Base-by-base conservation (phyloP, 495 filamentous ascomycete genomes). In the Penicillium fimorum region DNA sequence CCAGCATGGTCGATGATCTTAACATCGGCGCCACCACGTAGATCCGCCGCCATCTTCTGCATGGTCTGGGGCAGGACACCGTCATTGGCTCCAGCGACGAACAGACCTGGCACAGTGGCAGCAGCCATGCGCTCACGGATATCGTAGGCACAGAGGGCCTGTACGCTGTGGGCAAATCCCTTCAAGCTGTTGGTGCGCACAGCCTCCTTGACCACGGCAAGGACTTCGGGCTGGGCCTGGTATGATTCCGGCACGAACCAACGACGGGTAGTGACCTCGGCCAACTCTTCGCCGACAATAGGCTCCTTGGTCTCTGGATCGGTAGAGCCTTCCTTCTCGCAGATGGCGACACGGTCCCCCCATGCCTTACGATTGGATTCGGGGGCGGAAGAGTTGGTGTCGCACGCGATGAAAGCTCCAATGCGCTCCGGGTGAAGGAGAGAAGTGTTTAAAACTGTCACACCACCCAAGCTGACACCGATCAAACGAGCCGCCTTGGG, bases 401-500 rank as follows among this genome's bases (percentile, higher is more conserved):
- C 90, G 72, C 89, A 92, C 10, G 86, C 79, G 35, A 92, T 75
- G 70, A 92, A 88, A 7, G 73, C 74, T 15, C 55, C 73, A 5
- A 92, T 63, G 35, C 79, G 73, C 0, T 71, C 57, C 0, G 88
- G 87, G 61, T 90, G 80, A 24, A 79, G 80, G 22, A 92, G 78
- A 1, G 87, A 84, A 48, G 85, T 83, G 59, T 87, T 86, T 43
- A 94, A 77, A 1, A 84, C 77, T 4, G 89, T 92, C 12, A 86
- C 86, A 42, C 89, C 90, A 58, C 90, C 90, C 69, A 92, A 84
- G 32, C 80, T 85, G 18, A 94, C 89, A 33, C 90, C 90, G 49
- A 92, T 77, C 5, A 91, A 56, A 0, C 79, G 74, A 47, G 82
- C 78, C 6, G 84, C 82, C 58, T 79, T 77, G 17, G 77, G 74